Percentiles rank a stretch among this genome's conserved stretches.
These are phyloP conservation scores for Botrytis medusae DNA, from an alignment of 2,329 filamentous ascomycete genomes.

Conservation along the genomic window DNA sequence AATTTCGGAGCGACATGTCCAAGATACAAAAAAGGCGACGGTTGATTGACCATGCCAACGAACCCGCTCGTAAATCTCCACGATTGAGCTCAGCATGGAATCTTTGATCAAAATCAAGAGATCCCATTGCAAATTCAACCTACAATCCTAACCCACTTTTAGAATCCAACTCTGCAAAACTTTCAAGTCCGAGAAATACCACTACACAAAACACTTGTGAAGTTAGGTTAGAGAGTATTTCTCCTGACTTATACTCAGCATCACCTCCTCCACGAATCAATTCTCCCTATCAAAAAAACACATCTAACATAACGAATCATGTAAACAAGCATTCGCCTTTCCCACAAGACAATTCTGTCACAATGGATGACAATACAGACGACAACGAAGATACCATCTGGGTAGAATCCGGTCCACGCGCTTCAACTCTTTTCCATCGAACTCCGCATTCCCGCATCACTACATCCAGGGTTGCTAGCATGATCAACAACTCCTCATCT, in stretches of 20 bases:
- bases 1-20: background rate
- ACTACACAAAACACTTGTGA: background rate
- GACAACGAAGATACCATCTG: background rate
- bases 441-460: background rate
- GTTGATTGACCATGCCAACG: background rate
- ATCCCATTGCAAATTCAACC: background rate
- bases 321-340: fast-evolving
- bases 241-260: background rate
- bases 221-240: background rate
- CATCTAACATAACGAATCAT: background rate
- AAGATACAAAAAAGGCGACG: background rate
- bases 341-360: background rate
- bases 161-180: background rate
- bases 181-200: background rate
- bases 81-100: background rate
- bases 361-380: background rate
- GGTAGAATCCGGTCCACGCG: background rate
- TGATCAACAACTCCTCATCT: background rate
- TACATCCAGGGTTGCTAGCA: background rate
- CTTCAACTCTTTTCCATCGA: background rate
- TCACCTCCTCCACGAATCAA: background rate
- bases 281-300: background rate
- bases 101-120: background rate
- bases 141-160: background rate
- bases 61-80: background rate